phyloP scores from a whole-genome alignment of 371 early-diverging fungal species.

The Mucor lusitanicus region DNA sequence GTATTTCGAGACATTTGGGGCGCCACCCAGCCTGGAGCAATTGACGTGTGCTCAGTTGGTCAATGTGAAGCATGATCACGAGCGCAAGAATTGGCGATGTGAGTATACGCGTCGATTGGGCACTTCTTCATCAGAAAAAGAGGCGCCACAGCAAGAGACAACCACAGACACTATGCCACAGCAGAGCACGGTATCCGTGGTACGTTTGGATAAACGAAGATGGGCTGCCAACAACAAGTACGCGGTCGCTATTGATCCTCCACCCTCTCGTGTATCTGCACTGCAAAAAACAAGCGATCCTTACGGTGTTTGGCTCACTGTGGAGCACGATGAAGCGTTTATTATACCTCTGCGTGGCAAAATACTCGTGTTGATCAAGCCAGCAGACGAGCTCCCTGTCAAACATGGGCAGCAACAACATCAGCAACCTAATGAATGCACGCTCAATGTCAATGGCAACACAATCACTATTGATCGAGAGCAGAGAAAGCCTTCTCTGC shows the following conservation, averaged over 20 bases:
- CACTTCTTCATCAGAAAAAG: background rate
- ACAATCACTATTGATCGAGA: slow-evolving; percentile 7
- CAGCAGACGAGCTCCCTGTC: slow-evolving; percentile 11
- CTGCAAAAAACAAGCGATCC: slow-evolving; percentile 39
- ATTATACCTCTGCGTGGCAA: slow-evolving; percentile 59
- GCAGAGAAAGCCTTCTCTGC: background rate
- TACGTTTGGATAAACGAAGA: slow-evolving; percentile 50
- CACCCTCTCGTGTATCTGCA: slow-evolving; percentile 52
- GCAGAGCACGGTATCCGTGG: slow-evolving; percentile 32
- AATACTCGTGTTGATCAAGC: slow-evolving; percentile 52
- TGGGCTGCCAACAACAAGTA: slow-evolving; percentile 46
- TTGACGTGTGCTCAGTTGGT: slow-evolving; percentile 44
- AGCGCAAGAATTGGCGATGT: slow-evolving; percentile 52
- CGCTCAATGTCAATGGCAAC: slow-evolving; percentile 29
- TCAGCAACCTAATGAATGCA: background rate
- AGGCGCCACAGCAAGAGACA: slow-evolving; percentile 6
- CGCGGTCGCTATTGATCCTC: slow-evolving; percentile 58
- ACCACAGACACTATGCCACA: background rate
- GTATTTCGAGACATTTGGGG: slow-evolving; percentile 48
- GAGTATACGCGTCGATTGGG: slow-evolving; percentile 44
- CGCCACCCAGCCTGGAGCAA: slow-evolving; percentile 53
- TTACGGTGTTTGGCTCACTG: slow-evolving; percentile 50
- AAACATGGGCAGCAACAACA: background rate
- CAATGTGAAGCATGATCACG: slow-evolving; percentile 48
- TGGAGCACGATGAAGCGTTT: slow-evolving; percentile 53